Base-by-base conservation (phyloP, 805 yeast species). In the Wickerhamiella sergipiensis region DNA sequence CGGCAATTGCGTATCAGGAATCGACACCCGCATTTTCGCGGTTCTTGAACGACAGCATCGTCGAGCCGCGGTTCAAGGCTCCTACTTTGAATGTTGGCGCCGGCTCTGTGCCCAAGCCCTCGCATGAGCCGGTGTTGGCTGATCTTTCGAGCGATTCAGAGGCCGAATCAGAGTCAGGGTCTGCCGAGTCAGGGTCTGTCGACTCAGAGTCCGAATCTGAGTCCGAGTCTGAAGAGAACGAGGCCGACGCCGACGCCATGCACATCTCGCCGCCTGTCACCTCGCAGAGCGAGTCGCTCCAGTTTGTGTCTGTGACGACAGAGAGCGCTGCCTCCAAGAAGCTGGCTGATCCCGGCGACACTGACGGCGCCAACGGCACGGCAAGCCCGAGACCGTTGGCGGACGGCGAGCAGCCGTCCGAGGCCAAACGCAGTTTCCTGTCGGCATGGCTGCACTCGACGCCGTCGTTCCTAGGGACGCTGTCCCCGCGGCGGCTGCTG, bases 381-480 rank as follows among this genome's bases (percentile, higher is more conserved):
- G 15, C 12, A 6, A 12, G 33, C 33, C 33, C 33, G 4, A 3
- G 15, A 9, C 12, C 12, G 33, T 12, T 12, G 33, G 18, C 40
- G n/a, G n/a, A 10, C 7, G 10, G 7, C 10, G 19, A 9, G 19
- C 40, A 17, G 21, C 45, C 23, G 6, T 43, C 46, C 10, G 33
- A 22, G 33, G 46, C 46, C 12, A 43, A 43, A n/a, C 31, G 33
- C 15, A 43, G 46, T 18, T 43, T 43, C 19, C 19, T 43, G 31
- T 33, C 46, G 13, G 46, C 46, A 12, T 43, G 46, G 46, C 23
- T 43, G 36, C 46, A 43, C 36, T 43, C 46, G 19, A 43, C 46
- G 33, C 46, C 46, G 18, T 43, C 46, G 12, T 5, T 23, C 6
- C 19, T 43, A 19, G 10, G 21, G 12, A 6, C 46, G 15, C 21